Percentiles rank a stretch among this genome's conserved stretches.
phyloP scores from a whole-genome alignment of 2,329 filamentous ascomycete genomes.

The Colletotrichum melonis region DNA sequence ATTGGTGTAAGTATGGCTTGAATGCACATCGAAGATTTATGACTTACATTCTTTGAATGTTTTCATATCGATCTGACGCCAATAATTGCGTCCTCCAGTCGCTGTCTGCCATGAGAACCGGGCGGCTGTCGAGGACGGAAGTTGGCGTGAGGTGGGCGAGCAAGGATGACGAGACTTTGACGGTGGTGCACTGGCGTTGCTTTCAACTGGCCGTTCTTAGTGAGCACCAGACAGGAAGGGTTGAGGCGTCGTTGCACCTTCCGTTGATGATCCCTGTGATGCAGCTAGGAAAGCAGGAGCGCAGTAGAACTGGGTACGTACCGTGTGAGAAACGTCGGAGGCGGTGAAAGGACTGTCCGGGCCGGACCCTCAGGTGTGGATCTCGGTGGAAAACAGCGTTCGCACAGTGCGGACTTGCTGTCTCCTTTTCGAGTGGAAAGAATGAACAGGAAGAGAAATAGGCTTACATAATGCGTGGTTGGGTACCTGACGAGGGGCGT shows the following conservation, averaged over 20 bases:
- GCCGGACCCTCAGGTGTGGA: constrained; percentile 3
- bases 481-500: constrained; percentile 31
- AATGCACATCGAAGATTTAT: not conserved
- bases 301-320: not conserved
- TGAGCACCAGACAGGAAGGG: constrained; percentile 6
- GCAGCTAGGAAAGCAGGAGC: not conserved
- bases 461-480: constrained; percentile 17
- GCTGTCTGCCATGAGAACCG: constrained; percentile 33
- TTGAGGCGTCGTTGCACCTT: not conserved
- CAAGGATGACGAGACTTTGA: not conserved
- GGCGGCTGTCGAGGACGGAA: not conserved
- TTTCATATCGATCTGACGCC: constrained; percentile 71
- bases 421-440: not conserved
- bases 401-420: not conserved
- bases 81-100: constrained; percentile 64
- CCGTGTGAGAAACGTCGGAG: constrained; percentile 6
- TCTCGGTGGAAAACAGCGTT: not conserved
- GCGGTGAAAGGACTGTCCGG: constrained; percentile 4
- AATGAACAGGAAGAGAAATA: not conserved
- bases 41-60: constrained; percentile 71
- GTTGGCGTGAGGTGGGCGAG: no score
- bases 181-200: not conserved
- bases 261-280: not conserved
- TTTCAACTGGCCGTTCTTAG: not conserved
- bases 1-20: not conserved